Evolutionary conservation across 768 basidiomycete species (phyloP).

Genomic region (Scleroderma bovista): DNA sequence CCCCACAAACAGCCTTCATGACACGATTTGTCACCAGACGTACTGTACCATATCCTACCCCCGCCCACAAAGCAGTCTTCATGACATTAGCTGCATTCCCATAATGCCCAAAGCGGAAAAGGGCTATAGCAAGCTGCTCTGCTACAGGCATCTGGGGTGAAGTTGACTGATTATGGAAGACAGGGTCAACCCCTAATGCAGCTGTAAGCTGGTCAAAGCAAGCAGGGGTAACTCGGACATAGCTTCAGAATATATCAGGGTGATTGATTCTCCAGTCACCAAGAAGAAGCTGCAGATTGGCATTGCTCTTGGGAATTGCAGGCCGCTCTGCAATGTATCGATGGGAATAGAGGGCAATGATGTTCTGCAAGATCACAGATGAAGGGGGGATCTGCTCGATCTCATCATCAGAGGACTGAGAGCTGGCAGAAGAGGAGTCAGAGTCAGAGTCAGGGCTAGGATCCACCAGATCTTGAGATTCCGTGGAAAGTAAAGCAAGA

Average conservation of each 20-base stretch:
- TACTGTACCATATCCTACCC: conserved; percentile 30
- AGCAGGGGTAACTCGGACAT: neutral
- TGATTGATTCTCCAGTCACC: neutral
- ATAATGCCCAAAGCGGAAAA: conserved; percentile 37
- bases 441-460: too few species aligned
- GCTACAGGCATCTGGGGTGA: neutral
- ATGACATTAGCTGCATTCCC: conserved; percentile 23
- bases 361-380: too few species aligned
- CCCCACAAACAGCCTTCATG: too few species aligned
- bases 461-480: too few species aligned
- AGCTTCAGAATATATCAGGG: too few species aligned
- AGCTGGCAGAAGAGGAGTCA: too few species aligned
- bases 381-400: too few species aligned
- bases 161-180: neutral
- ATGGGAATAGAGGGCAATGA: neutral
- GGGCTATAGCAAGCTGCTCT: conserved; percentile 32
- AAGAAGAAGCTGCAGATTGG: neutral
- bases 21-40: conserved; percentile 11
- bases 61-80: conserved; percentile 35
- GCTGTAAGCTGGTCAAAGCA: neutral
- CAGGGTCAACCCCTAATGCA: neutral
- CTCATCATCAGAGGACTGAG: too few species aligned
- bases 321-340: neutral
- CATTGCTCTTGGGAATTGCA: neutral
- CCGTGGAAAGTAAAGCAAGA: too few species aligned